Base-by-base conservation (phyloP, 2,329 filamentous ascomycete genomes). In the Trichophyton rubrum region DNA sequence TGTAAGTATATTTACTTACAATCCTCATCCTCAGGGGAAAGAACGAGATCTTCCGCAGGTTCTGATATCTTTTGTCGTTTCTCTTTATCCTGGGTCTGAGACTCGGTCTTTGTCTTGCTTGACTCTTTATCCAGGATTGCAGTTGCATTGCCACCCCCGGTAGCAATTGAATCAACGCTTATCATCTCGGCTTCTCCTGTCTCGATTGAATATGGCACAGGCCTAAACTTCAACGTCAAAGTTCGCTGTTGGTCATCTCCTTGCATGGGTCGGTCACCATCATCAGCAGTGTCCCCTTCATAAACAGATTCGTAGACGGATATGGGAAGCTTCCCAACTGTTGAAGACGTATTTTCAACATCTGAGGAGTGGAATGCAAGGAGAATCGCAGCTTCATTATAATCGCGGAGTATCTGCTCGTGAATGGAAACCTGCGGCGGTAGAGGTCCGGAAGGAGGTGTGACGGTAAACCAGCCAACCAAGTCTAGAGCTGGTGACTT, bases 151-250 rank as follows among this genome's bases (percentile, higher is more conserved):
- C 88, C 89, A 55, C 88, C 88, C 43, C 88, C 89, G 59, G 86
- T 85, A 0, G 92, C 91, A 20, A 99, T 87, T 66, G 91, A 95
- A 73, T 96, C 90, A 68, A 99, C 89, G 66, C 89, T 88, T 66
- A 99, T 97, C 90, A 96, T 96, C 74, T 99, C 93, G 1, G 91
- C 91, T 72, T 97, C 91, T 8, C 89, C 90, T 0, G 91, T 96
- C 75, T 97, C 93, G 1, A 97, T 85, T 0, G 87, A 87, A 72
- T 93, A 97, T 1, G 87, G 84, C 8, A 97, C 75, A 69, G 95
- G 87, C 62, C 86, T 83, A 74, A 97, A 97, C 68, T 83, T 87
- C 62, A 93, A 80, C 58, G 80, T 82, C 24, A 85, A 71, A 1
- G 77, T 72, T 1, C 77, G 72, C 38, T 83, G 69, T 72, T 78